phyloP scores from a whole-genome alignment of 2,329 filamentous ascomycete genomes.

The Neonectria coccinea region DNA sequence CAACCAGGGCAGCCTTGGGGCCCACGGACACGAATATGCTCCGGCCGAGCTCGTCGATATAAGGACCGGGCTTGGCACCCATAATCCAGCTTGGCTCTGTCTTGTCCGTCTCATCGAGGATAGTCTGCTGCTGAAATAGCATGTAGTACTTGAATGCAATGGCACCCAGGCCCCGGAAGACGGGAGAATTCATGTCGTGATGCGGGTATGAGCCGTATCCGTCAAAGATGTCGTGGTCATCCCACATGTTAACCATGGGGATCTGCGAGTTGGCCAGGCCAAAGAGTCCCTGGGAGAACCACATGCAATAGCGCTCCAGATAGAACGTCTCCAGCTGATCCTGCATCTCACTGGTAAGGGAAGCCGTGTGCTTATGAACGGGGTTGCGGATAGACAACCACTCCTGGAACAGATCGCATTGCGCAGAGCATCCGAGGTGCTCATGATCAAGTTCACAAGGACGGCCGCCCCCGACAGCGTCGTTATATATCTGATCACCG shows the following conservation, averaged over 20 bases:
- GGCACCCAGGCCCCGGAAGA: conserved; percentile 89
- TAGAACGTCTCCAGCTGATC: conserved; percentile 91
- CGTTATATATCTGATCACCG: conserved; percentile 97
- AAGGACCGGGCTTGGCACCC: conserved; percentile 83
- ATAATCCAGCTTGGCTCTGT: conserved; percentile 94
- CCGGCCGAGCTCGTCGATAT: conserved; percentile 87
- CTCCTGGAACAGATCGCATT: conserved; percentile 78
- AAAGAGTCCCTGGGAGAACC: conserved; percentile 97
- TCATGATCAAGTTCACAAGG: not conserved
- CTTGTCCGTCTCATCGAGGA: conserved; percentile 81
- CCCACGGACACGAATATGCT: conserved; percentile 90
- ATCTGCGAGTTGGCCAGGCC: conserved; percentile 94
- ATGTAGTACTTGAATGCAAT: conserved; percentile 99
- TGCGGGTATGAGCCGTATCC: conserved; percentile 95
- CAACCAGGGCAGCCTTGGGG: conserved; percentile 81
- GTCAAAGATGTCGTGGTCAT: conserved; percentile 93
- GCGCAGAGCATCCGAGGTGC: not conserved
- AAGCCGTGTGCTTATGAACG: conserved; percentile 79
- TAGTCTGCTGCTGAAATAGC: conserved; percentile 96
- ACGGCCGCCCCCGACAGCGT: conserved; percentile 63
- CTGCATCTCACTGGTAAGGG: conserved; percentile 85
- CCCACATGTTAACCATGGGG: conserved; percentile 98
- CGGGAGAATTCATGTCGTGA: conserved; percentile 88
- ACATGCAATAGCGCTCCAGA: conserved; percentile 87
- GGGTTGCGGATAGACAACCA: conserved; percentile 88